Evolutionary conservation across 2,329 filamentous ascomycete genomes (phyloP), one percentile per base, ranked within the genome.

Genomic region (Fusarium sp.): DNA sequence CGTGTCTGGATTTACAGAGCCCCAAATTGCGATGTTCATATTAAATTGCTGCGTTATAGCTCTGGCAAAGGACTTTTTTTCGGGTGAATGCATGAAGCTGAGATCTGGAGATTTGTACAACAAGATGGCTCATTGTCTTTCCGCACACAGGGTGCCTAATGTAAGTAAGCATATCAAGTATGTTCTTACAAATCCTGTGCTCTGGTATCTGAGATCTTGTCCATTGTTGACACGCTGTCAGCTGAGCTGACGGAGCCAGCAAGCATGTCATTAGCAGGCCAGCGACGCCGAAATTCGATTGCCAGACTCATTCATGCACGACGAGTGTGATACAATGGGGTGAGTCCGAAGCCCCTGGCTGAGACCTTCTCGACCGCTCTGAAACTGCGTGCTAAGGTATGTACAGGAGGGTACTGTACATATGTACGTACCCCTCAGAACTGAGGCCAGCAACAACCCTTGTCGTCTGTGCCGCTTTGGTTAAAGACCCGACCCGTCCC

Each of bases 401-500:
- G 31, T 52, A 52, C 23, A 42, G n/a, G 37, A 42, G 28, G 23
- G 60, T 67, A 51, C 55, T 37, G 34, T 37, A 37, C 34, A 37
- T n/a, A 65, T 52, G 53, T 65, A 65, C 45, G 44, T 44, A 50
- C 49, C 72, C 68, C 71, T 53, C 28, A 49, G 57, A 64, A 71
- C 67, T 74, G 73, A 75, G 73, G 74, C 73, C 68, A 60, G 58
- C 53, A 49, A 57, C 48, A 50, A 71, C 56, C 73, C 73, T 61
- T 74, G 71, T 57, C 46, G 8, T 18, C 64, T 62, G 63, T 69
- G 66, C 73, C 70, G 62, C 61, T 74, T 60, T 73, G 65, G 69
- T 68, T 70, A 63, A 71, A 65, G 62, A 60, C 54, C 62, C 46
- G 62, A 25, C 65, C 58, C 43, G 73, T 65, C 53, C 73, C 73